These are phyloP conservation scores for Prunus campanulata DNA, from an alignment of 306 rosid genomes.

Conservation along the genomic window DNA sequence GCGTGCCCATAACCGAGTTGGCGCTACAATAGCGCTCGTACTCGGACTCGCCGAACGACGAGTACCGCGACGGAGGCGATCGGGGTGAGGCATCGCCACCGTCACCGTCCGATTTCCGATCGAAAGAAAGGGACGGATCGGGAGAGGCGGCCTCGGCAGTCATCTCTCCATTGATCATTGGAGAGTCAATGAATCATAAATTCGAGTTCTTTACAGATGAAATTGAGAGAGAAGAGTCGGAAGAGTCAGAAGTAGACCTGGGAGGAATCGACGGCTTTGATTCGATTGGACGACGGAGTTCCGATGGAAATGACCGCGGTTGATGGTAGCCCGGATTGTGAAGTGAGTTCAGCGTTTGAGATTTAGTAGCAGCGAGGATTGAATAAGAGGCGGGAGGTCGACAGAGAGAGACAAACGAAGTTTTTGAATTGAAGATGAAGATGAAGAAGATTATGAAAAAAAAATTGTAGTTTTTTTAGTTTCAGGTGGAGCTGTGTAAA, in stretches of 20 bases:
- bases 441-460: neutral
- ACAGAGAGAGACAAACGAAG: neutral
- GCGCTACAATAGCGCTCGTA: constrained; percentile 89
- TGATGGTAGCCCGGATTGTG: neutral
- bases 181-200: constrained; percentile 11
- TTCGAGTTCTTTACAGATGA: neutral
- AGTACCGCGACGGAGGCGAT: constrained; percentile 47
- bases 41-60: constrained; percentile 85
- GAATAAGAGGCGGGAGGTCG: neutral
- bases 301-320: constrained; percentile 4
- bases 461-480: neutral
- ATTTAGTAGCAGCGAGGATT: neutral
- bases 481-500: too few species aligned
- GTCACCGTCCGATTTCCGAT: constrained; percentile 36
- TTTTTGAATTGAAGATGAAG: neutral
- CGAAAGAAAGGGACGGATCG: constrained; percentile 44
- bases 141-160: constrained; percentile 29
- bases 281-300: neutral
- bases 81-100: constrained; percentile 17
- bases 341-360: constrained; percentile 2
- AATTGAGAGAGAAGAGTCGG: neutral
- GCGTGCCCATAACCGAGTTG: constrained; percentile 81
- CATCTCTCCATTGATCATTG: constrained; percentile 51
- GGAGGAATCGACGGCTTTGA: constrained; percentile 14
- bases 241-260: constrained; percentile 22